A percentile compares a stretch with the other conserved stretches of the same genome.
phyloP scores from a whole-genome alignment of 805 yeast species.

The Kazachstania martiniae region DNA sequence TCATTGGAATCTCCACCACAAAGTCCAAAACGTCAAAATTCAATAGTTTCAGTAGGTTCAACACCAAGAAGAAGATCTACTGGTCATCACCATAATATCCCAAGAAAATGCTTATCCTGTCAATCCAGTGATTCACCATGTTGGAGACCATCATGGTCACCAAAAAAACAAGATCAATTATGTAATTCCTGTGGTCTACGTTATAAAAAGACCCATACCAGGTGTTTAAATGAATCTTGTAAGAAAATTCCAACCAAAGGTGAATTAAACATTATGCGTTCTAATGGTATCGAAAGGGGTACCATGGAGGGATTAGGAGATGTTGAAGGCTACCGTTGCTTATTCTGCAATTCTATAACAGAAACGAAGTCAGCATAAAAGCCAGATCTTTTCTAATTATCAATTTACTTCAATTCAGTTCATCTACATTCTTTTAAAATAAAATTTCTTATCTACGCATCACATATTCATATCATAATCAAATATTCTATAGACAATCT shows the following conservation, averaged over 20 bases:
- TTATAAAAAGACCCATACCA: conserved; percentile 86
- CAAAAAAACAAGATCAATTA: conserved; percentile 73
- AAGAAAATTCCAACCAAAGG: conserved; percentile 92
- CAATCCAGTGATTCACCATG: conserved; percentile 89
- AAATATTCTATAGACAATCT: too few species aligned
- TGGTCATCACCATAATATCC: conserved; percentile 4
- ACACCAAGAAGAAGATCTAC: too few species aligned
- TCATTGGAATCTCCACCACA: conserved; percentile 11
- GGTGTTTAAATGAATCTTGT: conserved; percentile 70
- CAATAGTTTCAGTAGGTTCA: too few species aligned
- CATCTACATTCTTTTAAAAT: too few species aligned
- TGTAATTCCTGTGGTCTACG: conserved; percentile 95
- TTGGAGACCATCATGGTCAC: conserved; percentile 97
- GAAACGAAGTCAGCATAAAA: conserved; percentile 10
- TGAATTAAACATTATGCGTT: conserved; percentile 83
- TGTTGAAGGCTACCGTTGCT: conserved; percentile 40
- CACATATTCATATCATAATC: too few species aligned
- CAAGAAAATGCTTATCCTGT: conserved; percentile 77
- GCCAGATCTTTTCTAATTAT: not conserved
- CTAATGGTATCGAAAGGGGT: conserved; percentile 43
- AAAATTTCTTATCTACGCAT: too few species aligned
- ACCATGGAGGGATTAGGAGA: conserved; percentile 3
- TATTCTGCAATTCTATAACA: conserved; percentile 30
- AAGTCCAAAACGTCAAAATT: not conserved
- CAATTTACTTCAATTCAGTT: too few species aligned